Evolutionary conservation across 202 grass and related monocot genomes (phyloP).

Genomic region (Panicum hallii): DNA sequence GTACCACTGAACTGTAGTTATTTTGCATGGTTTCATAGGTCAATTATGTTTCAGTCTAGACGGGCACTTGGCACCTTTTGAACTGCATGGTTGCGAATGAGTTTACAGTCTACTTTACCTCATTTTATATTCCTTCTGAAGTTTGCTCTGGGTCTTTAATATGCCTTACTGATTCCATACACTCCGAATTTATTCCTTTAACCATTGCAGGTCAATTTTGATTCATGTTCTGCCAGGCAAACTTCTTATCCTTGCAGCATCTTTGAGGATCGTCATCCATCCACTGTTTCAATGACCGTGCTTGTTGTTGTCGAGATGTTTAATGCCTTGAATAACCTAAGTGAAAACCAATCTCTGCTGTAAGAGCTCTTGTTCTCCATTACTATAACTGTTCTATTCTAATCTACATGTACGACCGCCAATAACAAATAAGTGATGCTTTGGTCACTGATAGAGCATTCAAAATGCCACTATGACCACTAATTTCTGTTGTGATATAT

Average conservation of each 20-base stretch:
- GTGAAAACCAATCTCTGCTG: constrained; percentile 99
- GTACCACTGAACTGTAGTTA: constrained; percentile 7
- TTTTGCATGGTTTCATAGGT: constrained; percentile 27
- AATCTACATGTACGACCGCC: neutral
- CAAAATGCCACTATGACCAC: neutral
- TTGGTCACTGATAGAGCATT: neutral
- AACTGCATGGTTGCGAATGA: constrained; percentile 1
- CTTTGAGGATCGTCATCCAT: constrained; percentile 95
- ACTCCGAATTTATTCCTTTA: constrained; percentile 12
- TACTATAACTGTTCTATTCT: constrained; percentile 13
- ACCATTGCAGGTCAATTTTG: constrained; percentile 86
- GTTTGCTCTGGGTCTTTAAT: constrained; percentile 14
- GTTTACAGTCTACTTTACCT: neutral
- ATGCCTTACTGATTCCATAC: constrained; percentile 12
- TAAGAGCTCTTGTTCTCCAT: constrained; percentile 61
- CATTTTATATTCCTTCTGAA: constrained; percentile 22
- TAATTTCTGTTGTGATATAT: constrained; percentile 15
- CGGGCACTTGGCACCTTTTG: neutral
- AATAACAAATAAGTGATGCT: constrained; percentile 1
- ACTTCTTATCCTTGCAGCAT: constrained; percentile 93
- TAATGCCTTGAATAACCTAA: constrained; percentile 99
- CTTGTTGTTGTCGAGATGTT: constrained; percentile 99
- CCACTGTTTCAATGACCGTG: constrained; percentile 98
- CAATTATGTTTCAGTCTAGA: constrained; percentile 13
- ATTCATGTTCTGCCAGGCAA: constrained; percentile 91